Base-by-base conservation (phyloP, 176 grass and related monocot species). In the Melocanna baccifera region DNA sequence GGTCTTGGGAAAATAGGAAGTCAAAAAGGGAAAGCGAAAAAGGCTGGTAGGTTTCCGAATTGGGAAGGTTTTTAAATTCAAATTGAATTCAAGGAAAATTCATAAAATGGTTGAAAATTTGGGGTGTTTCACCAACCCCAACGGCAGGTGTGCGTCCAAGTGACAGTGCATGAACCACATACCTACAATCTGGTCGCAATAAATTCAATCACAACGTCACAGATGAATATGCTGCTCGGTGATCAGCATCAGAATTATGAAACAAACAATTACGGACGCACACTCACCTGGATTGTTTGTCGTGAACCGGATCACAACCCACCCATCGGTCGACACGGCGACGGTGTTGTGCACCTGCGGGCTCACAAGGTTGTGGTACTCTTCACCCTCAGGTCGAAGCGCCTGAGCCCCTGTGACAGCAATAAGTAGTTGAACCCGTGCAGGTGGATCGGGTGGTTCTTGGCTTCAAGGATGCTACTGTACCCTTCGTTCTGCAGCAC, bases 381-480 rank as follows among this genome's bases (percentile, higher is more conserved):
- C 18, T 13, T 82, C 20, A 75, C 52, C 15, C 14, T 19, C 2
- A 36, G 22, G 65, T 94, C 6, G 48, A 86, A 97, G 53, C 36
- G 70, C 43, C 90, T 91, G 36, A 87, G 64, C n/a, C 95, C 95
- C 77, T 87, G 85, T 40, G 87, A 92, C 7, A 98, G 70, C 62
- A 94, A 85, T 66, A 90, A 95, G 90, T 94, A 97, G 67, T 94
- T 91, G 83, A 85, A 94, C 3, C 91, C 87, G n/a, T 98, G 95
- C 71, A 98, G 77, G 78, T 97, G 95, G 58, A 98, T 86, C 2
- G 91, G 95, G 75, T 98, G 95, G 89, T 87, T 98, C 87, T 98
- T 75, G 12, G 59, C 1, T 69, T 80, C 86, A 0, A 90, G 26
- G 40, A 0, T 8, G 66, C 5, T 12, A 64, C 61, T 57, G 90